Conservation (phyloP, 2,329 filamentous ascomycete genomes). For the Aureobasidium musti region DNA sequence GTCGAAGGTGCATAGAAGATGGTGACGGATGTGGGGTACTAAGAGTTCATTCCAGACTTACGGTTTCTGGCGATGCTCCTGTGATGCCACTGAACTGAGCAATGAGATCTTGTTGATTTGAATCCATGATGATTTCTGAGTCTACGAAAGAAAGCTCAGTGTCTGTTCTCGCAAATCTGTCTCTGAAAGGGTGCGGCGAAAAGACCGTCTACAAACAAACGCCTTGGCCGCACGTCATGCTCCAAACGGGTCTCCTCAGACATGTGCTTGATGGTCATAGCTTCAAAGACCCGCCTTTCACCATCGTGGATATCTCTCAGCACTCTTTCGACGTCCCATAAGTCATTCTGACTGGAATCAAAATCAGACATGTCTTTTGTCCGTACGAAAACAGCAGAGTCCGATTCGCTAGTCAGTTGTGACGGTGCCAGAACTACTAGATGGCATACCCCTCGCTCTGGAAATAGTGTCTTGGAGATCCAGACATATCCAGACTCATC, state of each 20-base stretch:
- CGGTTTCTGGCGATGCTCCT: conserved; percentile 40
- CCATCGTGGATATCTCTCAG: not conserved
- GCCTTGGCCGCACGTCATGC: conserved; percentile 19
- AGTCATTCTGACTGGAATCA: not conserved
- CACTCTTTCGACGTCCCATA: not conserved
- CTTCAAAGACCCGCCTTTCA: not conserved
- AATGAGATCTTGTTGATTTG: conserved; percentile 39
- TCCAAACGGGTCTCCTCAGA: conserved; percentile 9
- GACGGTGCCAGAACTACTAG: conserved; percentile 36
- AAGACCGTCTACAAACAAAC: not conserved
- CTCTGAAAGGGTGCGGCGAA: not conserved
- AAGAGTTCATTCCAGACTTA: conserved; percentile 33
- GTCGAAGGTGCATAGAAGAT: conserved; percentile 5
- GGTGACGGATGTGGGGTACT: conserved; percentile 23
- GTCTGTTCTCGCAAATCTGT: not conserved
- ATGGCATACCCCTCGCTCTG: conserved; percentile 36
- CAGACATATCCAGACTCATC: conserved; percentile 37
- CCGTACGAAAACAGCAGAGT: conserved; percentile 10
- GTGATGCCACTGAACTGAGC: conserved; percentile 44
- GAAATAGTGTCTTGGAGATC: conserved; percentile 38
- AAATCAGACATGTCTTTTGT: not conserved
- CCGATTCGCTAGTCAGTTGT: conserved; percentile 29
- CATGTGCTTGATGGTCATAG: conserved; percentile 21
- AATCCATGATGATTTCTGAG: conserved; percentile 36
- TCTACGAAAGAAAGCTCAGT: not conserved